Base-by-base conservation (phyloP, 1,284 basidiomycete species). In the Pyrrhoderma lamaoense region DNA sequence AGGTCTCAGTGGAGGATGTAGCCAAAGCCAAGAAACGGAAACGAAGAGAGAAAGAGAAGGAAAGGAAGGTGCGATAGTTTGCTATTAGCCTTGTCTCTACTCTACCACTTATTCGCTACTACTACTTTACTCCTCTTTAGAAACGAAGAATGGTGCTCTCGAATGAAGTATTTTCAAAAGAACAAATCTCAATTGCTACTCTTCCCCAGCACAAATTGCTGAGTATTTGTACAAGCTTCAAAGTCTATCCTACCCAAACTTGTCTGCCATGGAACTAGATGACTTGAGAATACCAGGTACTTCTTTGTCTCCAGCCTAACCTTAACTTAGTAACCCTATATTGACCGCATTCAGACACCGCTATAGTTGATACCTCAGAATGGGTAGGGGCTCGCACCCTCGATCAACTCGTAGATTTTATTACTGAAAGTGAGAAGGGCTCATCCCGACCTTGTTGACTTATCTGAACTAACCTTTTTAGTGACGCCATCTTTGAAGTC, bases 281-380 rank as follows among this genome's bases (percentile, higher is more conserved):
- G 88, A 91, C 57, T 70, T 82, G 34, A 71, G 71, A 52, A 82
- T 92, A 66, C 81, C 82, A 62, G 80, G 89, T 88, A 64, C 13
- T 57, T 72, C 64, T 8, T 49, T 19, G n/a, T n/a, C n/a, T n/a
- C n/a, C n/a, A n/a, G n/a, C n/a, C n/a, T n/a, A n/a, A n/a, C n/a
- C n/a, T n/a, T n/a, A n/a, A n/a, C n/a, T n/a, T n/a, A n/a, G n/a
- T n/a, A n/a, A n/a, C n/a, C n/a, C n/a, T n/a, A n/a, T n/a, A n/a
- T n/a, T n/a, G n/a, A n/a, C 70, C 57, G 57, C 63, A 77, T 76
- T 68, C 68, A 89, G 88, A 78, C 65, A 72, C 70, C 52, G 74
- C 79, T 52, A 82, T 92, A 62, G 72, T 71, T 60, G 86, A 91
- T 66, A 89, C 88, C 54, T 82, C 77, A 18, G 60, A 67, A 67